Evolutionary conservation across 257 asterid species (phyloP), one percentile per base, ranked within the genome.

Genomic region (Echites panduratus): DNA sequence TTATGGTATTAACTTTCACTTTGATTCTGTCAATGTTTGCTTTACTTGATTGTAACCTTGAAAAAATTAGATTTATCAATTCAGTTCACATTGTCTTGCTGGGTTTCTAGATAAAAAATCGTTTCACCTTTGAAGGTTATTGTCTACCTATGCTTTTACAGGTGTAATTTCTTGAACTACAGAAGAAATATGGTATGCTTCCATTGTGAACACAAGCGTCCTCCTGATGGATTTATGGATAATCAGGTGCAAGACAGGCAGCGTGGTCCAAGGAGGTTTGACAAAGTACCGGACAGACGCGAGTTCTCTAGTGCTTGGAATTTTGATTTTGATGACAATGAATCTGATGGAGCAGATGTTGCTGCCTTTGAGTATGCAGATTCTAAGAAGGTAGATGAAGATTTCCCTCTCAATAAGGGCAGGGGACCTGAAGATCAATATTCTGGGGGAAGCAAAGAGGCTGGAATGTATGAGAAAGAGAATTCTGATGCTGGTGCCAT

Each of bases 271-370:
- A 69, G 87, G 78, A 84, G 79, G 72, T 61, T 59, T 72, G 95
- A 85, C 58, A 89, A 81, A 73, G 72, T 78, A 29, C 61, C 86
- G n/a, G 73, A 75, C 53, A 81, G 88, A 76, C 82, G 81, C 50
- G 90, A 85, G 73, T 79, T 92, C 75, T 79, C 99, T 57, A 85
- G 83, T 75, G 96, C 97, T 38, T 94, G 99, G 97, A 94, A 94
- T 79, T 94, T 94, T 70, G 96, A 94, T 80, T 94, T 94, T 79
- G 99, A 94, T 66, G 99, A 94, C 74, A 86, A 94, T 76, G 99
- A 91, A 79, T 94, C 99, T 17, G 99, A 91, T 81, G 99, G 99
- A 49, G 97, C 99, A 38, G 99, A 91, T 76, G 89, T 94, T 76
- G 96, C 97, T 79, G 82, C 96, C 53, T 94, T 94, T 58, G 99